Percentiles rank a stretch among this genome's conserved stretches.
Conservation (phyloP, 2,329 filamentous ascomycete species). For the Claviceps arundinis region DNA sequence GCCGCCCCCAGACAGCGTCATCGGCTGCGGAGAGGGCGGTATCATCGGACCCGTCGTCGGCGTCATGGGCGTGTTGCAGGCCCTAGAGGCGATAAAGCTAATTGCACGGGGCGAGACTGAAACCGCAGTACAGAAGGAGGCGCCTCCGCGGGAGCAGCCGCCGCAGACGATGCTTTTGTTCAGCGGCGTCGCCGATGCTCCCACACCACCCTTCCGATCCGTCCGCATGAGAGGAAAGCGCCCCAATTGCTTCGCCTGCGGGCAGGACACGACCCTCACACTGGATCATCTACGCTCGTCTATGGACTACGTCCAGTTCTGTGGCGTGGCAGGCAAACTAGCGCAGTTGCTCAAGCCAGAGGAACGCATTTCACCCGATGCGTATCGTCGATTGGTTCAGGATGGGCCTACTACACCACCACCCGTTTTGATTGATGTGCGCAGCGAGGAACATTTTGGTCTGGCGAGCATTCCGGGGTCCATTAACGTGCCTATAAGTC, state of each 20-base stretch:
- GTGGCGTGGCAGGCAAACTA: constrained; percentile 44
- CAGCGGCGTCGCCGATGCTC: constrained; percentile 23
- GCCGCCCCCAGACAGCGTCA: constrained; percentile 68
- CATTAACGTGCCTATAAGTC: constrained; percentile 49
- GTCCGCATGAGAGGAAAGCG: constrained; percentile 61
- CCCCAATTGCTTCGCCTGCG: constrained; percentile 65
- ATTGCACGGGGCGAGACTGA: constrained; percentile 34
- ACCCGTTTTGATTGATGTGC: constrained; percentile 59
- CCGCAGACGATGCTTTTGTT: constrained; percentile 34
- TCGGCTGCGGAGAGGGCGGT: constrained; percentile 84
- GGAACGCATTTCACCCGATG: constrained; percentile 53
- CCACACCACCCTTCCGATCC: constrained; percentile 44
- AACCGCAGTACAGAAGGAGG: neutral
- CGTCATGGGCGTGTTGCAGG: constrained; percentile 84
- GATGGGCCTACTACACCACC: constrained; percentile 21
- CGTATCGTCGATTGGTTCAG: constrained; percentile 33
- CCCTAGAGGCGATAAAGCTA: constrained; percentile 79
- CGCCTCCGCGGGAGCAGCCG: constrained; percentile 8
- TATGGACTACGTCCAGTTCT: constrained; percentile 78
- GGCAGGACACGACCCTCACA: constrained; percentile 43
- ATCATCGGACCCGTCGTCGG: constrained; percentile 89
- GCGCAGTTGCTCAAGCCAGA: constrained; percentile 43
- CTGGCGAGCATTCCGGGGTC: constrained; percentile 65
- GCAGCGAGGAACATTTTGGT: constrained; percentile 73
- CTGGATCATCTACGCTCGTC: constrained; percentile 46